Conservation (phyloP, 139 green algal genomes). For the Coelastrella sp. region DNA sequence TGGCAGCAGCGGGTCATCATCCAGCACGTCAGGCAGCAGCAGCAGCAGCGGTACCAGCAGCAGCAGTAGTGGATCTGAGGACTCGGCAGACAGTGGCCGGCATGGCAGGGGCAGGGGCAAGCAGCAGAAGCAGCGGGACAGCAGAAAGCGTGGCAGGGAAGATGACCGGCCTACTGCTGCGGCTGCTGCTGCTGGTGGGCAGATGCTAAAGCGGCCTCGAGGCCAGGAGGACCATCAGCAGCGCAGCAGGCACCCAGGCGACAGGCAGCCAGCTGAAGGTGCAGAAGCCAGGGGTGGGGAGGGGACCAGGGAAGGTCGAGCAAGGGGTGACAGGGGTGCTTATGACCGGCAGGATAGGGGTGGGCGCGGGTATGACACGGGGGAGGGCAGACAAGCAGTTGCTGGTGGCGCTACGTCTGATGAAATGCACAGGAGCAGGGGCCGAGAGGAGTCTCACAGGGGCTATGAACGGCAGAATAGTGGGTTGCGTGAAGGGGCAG, state of each 20-base stretch:
- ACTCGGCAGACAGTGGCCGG: constrained; percentile 36
- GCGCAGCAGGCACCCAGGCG: background rate
- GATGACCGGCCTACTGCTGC: constrained; percentile 26
- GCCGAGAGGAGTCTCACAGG: background rate
- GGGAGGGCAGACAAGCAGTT: background rate
- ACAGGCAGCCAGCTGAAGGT: background rate
- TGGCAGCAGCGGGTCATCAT: background rate
- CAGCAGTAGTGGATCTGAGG: constrained; percentile 20
- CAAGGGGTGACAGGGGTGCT: too few relatives aligned
- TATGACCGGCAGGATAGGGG: too few relatives aligned
- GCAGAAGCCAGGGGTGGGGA: background rate
- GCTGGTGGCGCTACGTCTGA: background rate
- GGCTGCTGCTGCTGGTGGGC: background rate
- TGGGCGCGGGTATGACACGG: background rate
- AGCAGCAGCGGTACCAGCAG: constrained; percentile 31
- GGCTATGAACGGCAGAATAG: background rate
- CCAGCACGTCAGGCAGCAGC: constrained; percentile 8
- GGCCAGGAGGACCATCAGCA: background rate
- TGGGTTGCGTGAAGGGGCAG: background rate
- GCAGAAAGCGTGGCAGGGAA: background rate
- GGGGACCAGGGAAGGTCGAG: background rate
- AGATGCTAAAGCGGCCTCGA: background rate
- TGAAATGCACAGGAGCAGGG: too few relatives aligned
- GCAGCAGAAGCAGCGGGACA: background rate
- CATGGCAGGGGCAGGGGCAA: background rate